Base-by-base conservation (phyloP, 129 eudicot genomes). In the Pseudognaphalium luteoalbum region DNA sequence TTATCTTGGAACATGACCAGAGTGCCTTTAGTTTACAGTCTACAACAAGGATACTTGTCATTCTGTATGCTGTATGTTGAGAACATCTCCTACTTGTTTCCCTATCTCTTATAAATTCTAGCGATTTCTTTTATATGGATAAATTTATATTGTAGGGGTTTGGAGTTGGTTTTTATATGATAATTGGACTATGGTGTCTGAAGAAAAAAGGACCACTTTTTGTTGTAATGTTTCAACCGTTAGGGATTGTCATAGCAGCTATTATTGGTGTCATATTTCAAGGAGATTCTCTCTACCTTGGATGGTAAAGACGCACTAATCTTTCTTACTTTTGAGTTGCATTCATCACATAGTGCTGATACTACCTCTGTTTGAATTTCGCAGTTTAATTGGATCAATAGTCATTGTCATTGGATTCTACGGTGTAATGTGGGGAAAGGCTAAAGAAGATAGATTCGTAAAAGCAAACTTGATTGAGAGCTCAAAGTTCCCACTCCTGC, bases 361-460 rank as follows among this genome's bases (percentile, higher is more conserved):
- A 51, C 58, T 4, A 10, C 6, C 28, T 25, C 28, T n/a, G 19
- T n/a, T 51, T 51, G 7, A 14, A 16, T 51, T 10, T 51, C 20
- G 17, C 58, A 16, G 58, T 51, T 51, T 51, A 51, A 14, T 51
- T 3, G 58, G 58, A 51, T 51, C 58, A 11, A 1, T 2, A 11
- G 12, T 51, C 58, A 51, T 86, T 41, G 85, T 80, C 22, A 71
- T 84, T 35, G 96, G 96, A 12, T 90, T 87, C 70, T 90, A 88
- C 44, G 70, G 81, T 29, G 89, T 88, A 68, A 82, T 86, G 78
- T 88, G 91, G 96, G 92, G 90, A 20, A 83, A 82, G 62, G 81
- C 87, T 47, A 84, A 77, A 72, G 92, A 90, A 83, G 81, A 84
- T 29, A 75, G 81, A 74, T 21, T 19, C 37, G 44, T 20, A 2